Base-by-base conservation (phyloP, 441 rosid genomes). In the Populus hybrid region DNA sequence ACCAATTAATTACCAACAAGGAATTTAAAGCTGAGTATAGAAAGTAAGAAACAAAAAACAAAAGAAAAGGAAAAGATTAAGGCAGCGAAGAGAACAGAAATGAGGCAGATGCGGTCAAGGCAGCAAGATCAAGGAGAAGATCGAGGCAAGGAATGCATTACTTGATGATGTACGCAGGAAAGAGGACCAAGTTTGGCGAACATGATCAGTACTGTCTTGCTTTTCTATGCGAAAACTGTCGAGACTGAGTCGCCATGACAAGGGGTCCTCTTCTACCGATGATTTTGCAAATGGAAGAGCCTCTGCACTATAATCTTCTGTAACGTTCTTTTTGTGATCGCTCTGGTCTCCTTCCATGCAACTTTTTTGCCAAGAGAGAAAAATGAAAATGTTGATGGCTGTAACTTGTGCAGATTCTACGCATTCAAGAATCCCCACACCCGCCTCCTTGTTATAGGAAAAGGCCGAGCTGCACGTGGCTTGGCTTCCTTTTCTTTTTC, bases 221-320 rank as follows among this genome's bases (percentile, higher is more conserved):
- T 14, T 32, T 8, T 16, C 1, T 32, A 67, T 26, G 10, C n/a
- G 70, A 8, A 28, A 87, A 8, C 81, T 81, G 32, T 88, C 85
- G 80, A 88, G 83, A 53, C 78, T 87, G 78, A 88, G 88, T 77
- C 90, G 81, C 90, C 91, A 88, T 38, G 90, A 59, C 32, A 82
- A 78, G 2, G 83, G 38, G 3, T 36, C 66, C 50, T 77, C 50
- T 6, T 73, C 72, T 3, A 35, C 10, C 23, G 1, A 10, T 63
- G 26, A 8, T 24, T 4, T 46, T 14, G 57, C 57, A 46, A 4
- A 46, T 14, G 57, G 57, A 5, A 4, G 57, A 46, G 18, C 53
- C 53, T 12, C 53, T 12, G 53, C 53, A 4, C 18, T 46, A 1
- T 12, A 46, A 46, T 14, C 57, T 46, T 12, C 18, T 14, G 6